Percentiles rank a stretch among this genome's conserved stretches.
phyloP scores from a whole-genome alignment of 2,329 filamentous ascomycete genomes.

The Sporothrix variecibatus region DNA sequence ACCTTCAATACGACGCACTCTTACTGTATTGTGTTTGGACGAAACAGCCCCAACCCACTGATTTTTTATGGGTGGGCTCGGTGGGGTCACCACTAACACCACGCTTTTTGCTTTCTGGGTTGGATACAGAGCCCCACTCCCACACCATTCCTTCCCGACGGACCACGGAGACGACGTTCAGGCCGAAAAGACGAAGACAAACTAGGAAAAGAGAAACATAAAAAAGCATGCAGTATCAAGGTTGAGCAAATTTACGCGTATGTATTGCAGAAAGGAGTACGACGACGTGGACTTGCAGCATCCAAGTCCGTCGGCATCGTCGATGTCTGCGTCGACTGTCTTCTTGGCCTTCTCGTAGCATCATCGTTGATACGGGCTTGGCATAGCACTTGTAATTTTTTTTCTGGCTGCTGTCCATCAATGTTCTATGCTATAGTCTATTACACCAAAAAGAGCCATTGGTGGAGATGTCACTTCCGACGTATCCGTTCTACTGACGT shows the following conservation, averaged over 20 bases:
- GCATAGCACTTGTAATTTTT: neutral
- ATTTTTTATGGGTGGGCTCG: neutral
- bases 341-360: neutral
- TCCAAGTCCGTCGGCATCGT: neutral
- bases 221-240: neutral
- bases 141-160: neutral
- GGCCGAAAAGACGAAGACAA: neutral
- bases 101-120: neutral
- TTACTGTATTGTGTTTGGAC: neutral
- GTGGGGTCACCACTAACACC: neutral
- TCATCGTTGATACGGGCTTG: neutral
- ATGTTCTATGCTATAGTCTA: neutral
- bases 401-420: neutral
- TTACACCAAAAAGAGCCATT: neutral
- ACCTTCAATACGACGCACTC: no score
- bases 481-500: neutral
- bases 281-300: neutral
- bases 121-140: neutral
- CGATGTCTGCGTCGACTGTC: neutral
- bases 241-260: neutral
- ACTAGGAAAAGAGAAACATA: neutral
- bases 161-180: neutral
- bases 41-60: constrained; percentile 1
- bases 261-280: neutral
- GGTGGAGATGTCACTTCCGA: neutral